Percentiles rank a stretch among this genome's conserved stretches.
Evolutionary conservation across 2,329 filamentous ascomycete species (phyloP).

Genomic region (Diaporthe sp.): DNA sequence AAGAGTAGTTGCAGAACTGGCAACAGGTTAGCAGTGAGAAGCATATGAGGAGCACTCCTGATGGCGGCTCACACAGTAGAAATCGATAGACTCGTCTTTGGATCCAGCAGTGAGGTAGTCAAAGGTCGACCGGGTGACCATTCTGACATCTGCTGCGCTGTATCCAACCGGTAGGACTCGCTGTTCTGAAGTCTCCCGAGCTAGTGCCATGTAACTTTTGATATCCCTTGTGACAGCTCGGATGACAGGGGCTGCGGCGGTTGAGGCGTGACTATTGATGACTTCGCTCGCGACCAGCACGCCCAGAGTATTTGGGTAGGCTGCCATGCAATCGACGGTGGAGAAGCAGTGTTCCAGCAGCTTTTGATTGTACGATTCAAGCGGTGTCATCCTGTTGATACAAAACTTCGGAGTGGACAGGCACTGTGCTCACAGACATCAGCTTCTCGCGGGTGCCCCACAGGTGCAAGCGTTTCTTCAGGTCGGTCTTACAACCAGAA

Average conservation of each 20-base stretch:
- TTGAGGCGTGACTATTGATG: slow-evolving; percentile 35
- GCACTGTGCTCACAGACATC: slow-evolving; percentile 35
- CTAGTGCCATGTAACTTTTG: slow-evolving; percentile 45
- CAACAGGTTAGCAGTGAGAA: background rate
- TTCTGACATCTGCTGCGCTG: slow-evolving; percentile 5
- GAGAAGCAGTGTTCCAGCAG: slow-evolving; percentile 42
- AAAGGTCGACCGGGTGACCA: background rate
- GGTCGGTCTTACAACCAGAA: slow-evolving; percentile 44
- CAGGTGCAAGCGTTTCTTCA: background rate
- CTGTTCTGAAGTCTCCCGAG: slow-evolving; percentile 8
- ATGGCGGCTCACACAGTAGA: slow-evolving; percentile 16
- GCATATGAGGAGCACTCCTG: too few species aligned
- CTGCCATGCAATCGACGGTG: slow-evolving; percentile 45
- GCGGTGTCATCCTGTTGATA: slow-evolving; percentile 38
- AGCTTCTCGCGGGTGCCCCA: background rate
- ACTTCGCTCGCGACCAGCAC: slow-evolving; percentile 43
- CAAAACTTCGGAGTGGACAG: slow-evolving; percentile 21
- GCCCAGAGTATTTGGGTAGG: slow-evolving; percentile 48
- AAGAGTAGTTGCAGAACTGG: slow-evolving; percentile 69
- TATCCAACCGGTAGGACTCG: slow-evolving; percentile 30
- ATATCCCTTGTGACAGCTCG: slow-evolving; percentile 46
- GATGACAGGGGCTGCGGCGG: slow-evolving; percentile 40
- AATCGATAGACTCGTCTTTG: slow-evolving; percentile 25
- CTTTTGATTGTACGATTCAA: slow-evolving; percentile 41
- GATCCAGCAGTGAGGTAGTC: slow-evolving; percentile 29